These are phyloP conservation scores for Coniochaeta sp. DNA, from an alignment of 2,329 filamentous ascomycete species.

Conservation along the genomic window DNA sequence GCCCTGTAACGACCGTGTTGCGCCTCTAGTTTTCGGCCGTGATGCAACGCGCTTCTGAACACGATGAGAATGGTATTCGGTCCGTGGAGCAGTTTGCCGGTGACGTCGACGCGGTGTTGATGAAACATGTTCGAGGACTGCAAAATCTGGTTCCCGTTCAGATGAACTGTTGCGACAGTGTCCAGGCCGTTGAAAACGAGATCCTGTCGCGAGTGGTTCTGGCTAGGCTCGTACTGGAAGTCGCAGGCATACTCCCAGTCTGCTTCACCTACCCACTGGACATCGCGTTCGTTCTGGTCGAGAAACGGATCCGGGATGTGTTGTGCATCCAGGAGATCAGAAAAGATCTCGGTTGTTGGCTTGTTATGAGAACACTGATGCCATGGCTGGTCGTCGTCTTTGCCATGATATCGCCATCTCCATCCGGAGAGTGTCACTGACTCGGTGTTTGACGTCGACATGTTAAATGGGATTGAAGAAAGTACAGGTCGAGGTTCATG, in stretches of 20 bases:
- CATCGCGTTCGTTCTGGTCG: conserved; percentile 53
- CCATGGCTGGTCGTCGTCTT: neutral
- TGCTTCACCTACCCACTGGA: conserved; percentile 56
- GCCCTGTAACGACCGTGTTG: neutral
- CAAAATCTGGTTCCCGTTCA: conserved; percentile 48
- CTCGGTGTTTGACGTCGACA: neutral
- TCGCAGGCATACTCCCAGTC: conserved; percentile 46
- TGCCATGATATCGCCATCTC: neutral
- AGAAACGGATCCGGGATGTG: conserved; percentile 49
- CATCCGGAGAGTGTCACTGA: neutral
- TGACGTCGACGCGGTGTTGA: conserved; percentile 48
- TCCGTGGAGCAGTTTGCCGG: conserved; percentile 8
- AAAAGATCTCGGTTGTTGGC: conserved; percentile 11
- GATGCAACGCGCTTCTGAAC: neutral
- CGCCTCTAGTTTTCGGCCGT: neutral
- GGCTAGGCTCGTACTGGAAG: neutral
- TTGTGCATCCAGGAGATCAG: conserved; percentile 11
- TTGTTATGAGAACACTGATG: neutral
- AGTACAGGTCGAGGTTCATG: no score
- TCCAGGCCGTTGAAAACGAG: conserved; percentile 59
- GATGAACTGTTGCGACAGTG: conserved; percentile 51
- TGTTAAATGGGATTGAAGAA: no score
- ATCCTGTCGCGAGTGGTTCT: conserved; percentile 21
- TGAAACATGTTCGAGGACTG: conserved; percentile 58
- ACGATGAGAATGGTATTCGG: neutral